phyloP scores from a whole-genome alignment of 1,284 basidiomycete genomes.

The Malassezia globosa region DNA sequence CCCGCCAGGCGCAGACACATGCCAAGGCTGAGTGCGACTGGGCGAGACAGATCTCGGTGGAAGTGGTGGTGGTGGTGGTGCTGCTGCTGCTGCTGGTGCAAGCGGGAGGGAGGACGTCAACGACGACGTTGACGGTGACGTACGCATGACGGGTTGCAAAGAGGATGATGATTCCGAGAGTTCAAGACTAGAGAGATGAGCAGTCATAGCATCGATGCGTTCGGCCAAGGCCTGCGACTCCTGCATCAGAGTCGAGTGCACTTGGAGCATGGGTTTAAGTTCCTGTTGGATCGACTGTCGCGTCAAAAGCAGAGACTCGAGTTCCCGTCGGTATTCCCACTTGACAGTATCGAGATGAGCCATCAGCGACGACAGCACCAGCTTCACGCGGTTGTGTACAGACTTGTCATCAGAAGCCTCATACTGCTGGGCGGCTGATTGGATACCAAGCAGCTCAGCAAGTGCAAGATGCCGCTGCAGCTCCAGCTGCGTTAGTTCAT shows the following conservation, averaged over 20 bases:
- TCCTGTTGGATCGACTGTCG: conserved; percentile 8
- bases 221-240: conserved; percentile 7
- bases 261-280: conserved; percentile 7
- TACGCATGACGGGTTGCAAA: no score
- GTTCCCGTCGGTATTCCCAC: conserved; percentile 2
- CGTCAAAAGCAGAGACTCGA: conserved; percentile 5
- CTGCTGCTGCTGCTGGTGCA: no score
- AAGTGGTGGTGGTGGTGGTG: no score
- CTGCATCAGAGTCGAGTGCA: conserved; percentile 8
- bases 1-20: no score
- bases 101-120: no score
- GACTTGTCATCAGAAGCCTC: neutral
- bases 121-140: no score
- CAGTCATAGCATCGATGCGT: conserved; percentile 4
- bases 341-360: conserved; percentile 15
- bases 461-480: conserved; percentile 9
- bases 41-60: no score
- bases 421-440: neutral
- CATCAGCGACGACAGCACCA: conserved; percentile 6
- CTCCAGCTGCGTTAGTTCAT: conserved; percentile 4
- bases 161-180: no score
- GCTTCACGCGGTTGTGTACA: neutral
- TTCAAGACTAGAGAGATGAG: neutral
- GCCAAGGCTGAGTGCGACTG: no score
- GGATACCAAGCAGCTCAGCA: conserved; percentile 12